These are phyloP conservation scores for Misopates orontium DNA, from an alignment of 257 asterid species.

Conservation along the genomic window DNA sequence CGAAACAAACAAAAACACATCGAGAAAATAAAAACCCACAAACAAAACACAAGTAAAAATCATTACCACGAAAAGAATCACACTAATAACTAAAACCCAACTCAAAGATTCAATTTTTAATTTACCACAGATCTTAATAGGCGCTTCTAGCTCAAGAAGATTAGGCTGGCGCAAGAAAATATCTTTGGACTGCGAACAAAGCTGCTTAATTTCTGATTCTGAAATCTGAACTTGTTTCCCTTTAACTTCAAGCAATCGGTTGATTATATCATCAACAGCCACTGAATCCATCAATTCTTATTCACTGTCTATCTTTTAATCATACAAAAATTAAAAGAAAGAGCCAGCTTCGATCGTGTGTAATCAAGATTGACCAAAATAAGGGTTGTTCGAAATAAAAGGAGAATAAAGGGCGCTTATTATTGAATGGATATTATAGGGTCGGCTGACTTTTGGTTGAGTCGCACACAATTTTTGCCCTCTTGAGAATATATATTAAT, in stretches of 20 bases:
- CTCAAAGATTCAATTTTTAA: not conserved
- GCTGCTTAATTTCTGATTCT: constrained; percentile 72
- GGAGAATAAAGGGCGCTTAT: no score
- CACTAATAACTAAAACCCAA: constrained; percentile 10
- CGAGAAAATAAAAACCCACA: not conserved
- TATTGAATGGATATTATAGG: no score
- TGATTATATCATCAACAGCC: constrained; percentile 61
- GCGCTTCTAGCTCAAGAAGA: constrained; percentile 87
- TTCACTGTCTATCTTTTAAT: constrained; percentile 11
- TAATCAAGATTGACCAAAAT: constrained; percentile 24
- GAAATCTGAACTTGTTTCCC: constrained; percentile 85
- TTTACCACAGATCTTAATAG: constrained; percentile 83
- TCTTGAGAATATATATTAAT: no score
- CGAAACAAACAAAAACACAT: not conserved
- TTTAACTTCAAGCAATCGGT: constrained; percentile 70
- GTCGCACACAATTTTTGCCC: no score
- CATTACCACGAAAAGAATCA: no score
- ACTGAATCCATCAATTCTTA: constrained; percentile 48
- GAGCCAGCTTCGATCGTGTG: constrained; percentile 1
- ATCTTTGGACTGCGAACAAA: constrained; percentile 63
- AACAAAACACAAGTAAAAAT: not conserved
- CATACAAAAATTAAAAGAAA: not conserved
- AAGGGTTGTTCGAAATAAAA: constrained; percentile 14
- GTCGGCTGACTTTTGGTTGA: constrained; percentile 11
- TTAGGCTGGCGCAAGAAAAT: constrained; percentile 76